phyloP scores from a whole-genome alignment of 2,329 filamentous ascomycete genomes.

The Talaromyces funiculosus region DNA sequence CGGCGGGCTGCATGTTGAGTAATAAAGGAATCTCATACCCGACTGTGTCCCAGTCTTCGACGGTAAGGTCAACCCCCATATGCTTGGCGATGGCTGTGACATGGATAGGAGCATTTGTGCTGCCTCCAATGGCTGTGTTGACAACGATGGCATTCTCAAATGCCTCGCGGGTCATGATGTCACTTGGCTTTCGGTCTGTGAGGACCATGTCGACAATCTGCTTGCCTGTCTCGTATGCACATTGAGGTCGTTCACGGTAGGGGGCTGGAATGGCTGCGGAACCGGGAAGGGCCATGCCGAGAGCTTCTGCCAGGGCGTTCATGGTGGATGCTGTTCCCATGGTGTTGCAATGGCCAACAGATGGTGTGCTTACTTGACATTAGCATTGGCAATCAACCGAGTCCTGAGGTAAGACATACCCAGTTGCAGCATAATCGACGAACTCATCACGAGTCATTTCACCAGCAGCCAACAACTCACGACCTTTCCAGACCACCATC shows the following conservation, averaged over 20 bases:
- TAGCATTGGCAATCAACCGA: neutral
- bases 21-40: conserved; percentile 49
- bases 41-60: conserved; percentile 51
- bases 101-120: conserved; percentile 54
- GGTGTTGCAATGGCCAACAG: conserved; percentile 48
- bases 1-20: conserved; percentile 52
- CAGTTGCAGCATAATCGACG: conserved; percentile 42
- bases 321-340: conserved; percentile 52
- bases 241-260: conserved; percentile 46
- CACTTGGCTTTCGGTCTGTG: conserved; percentile 46
- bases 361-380: conserved; percentile 35
- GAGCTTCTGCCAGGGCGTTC: conserved; percentile 49
- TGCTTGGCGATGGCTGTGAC: conserved; percentile 52
- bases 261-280: conserved; percentile 49
- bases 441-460: conserved; percentile 42
- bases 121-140: conserved; percentile 53
- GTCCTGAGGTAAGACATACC: conserved; percentile 23
- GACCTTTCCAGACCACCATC: conserved; percentile 45
- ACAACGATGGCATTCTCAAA: conserved; percentile 54
- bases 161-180: conserved; percentile 51
- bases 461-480: conserved; percentile 45
- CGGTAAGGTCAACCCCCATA: conserved; percentile 45
- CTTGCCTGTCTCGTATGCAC: conserved; percentile 45
- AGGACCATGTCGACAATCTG: conserved; percentile 49
- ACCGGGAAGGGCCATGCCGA: conserved; percentile 50